Conservation (phyloP, 495 filamentous ascomycete species). For the Hypomontagnella monticulosa region DNA sequence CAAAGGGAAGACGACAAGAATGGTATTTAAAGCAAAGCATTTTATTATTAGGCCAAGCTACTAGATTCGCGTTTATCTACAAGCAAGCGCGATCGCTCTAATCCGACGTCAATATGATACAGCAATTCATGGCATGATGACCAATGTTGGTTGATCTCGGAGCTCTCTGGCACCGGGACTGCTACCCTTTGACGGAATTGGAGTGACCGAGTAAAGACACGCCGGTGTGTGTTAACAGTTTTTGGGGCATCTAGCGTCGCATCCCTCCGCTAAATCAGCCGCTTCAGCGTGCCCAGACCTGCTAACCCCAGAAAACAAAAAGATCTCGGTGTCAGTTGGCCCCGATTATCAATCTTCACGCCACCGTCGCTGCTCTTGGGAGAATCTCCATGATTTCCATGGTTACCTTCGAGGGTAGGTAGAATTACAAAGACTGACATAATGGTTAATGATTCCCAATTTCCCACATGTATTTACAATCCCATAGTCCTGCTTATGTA, state of each 20-base stretch:
- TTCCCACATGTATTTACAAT: too few relatives aligned
- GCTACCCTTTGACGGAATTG: slow-evolving; percentile 3
- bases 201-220: slow-evolving; percentile 32
- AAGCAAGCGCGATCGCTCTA: background rate
- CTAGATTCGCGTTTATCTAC: background rate
- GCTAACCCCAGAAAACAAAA: background rate
- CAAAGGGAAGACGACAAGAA: background rate
- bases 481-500: too few relatives aligned
- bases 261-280: background rate
- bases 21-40: background rate
- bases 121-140: slow-evolving; percentile 14
- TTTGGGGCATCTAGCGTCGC: too few relatives aligned
- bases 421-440: too few relatives aligned
- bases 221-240: background rate
- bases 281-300: background rate
- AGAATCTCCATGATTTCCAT: background rate
- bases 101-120: slow-evolving; percentile 29
- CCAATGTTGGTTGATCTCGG: slow-evolving; percentile 27
- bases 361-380: background rate
- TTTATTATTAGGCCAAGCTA: slow-evolving; percentile 10
- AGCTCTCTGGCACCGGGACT: slow-evolving; percentile 6
- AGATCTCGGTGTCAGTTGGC: slow-evolving; percentile 14
- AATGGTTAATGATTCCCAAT: too few relatives aligned
- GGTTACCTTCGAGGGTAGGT: too few relatives aligned
- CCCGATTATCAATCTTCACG: background rate